A percentile compares a stretch with the other conserved stretches of the same genome.
Conservation (phyloP, 257 asterid species). For the Nicotiana knightiana region DNA sequence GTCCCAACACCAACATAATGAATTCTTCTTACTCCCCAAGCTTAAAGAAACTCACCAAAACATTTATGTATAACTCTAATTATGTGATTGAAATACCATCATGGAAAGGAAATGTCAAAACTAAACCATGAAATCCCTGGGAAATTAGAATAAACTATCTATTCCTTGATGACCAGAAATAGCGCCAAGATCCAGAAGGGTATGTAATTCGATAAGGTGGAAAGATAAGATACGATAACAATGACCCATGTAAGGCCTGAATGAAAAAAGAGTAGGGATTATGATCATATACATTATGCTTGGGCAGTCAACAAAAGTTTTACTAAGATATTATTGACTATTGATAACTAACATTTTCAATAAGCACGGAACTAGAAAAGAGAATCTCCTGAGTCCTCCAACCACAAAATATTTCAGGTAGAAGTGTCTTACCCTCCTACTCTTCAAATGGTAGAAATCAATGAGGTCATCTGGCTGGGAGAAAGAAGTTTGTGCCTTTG, state of each 20-base stretch:
- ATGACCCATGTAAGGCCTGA: not conserved
- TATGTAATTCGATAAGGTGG: not conserved
- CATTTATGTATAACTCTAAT: not conserved
- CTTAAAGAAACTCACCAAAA: not conserved
- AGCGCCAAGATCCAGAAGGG: constrained; percentile 1
- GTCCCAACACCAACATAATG: not conserved
- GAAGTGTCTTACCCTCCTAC: constrained; percentile 59
- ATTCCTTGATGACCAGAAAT: not conserved
- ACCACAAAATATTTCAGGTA: constrained; percentile 4
- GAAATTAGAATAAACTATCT: not conserved
- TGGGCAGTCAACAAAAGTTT: not conserved
- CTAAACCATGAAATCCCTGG: not conserved
- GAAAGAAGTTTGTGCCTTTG: constrained; percentile 67
- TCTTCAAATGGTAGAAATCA: constrained; percentile 93
- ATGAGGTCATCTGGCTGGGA: constrained; percentile 94
- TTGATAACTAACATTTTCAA: not conserved
- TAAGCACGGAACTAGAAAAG: not conserved
- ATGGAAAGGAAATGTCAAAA: not conserved
- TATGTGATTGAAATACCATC: not conserved
- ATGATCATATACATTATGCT: not conserved
- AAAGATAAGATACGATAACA: not conserved
- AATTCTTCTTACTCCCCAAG: not conserved
- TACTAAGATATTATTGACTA: not conserved
- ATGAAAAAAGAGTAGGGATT: not conserved
- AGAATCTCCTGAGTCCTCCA: not conserved